Conservation (phyloP, 2,329 filamentous ascomycete species). For the Monilinia laxa region DNA sequence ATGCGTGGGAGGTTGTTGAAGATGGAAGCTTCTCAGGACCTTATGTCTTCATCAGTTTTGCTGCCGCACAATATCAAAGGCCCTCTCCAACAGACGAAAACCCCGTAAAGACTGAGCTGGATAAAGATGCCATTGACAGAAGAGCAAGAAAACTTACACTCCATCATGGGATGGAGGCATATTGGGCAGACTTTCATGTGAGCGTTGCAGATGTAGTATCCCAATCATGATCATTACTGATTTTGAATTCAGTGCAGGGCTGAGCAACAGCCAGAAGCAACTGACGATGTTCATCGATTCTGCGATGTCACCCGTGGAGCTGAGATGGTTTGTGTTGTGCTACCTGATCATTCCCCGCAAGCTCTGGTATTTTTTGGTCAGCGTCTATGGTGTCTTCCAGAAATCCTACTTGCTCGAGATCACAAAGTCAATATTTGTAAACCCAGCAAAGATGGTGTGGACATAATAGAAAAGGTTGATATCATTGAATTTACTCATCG, state of each 20-base stretch:
- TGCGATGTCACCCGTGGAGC: constrained; percentile 24
- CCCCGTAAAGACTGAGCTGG: background rate
- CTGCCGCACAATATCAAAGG: constrained; percentile 22
- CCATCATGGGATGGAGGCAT: constrained; percentile 20
- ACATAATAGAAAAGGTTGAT: constrained; percentile 22
- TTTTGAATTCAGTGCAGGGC: constrained; percentile 12
- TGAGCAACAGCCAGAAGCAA: constrained; percentile 20
- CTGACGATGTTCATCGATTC: constrained; percentile 25
- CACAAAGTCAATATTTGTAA: constrained; percentile 22
- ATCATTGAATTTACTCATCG: constrained; percentile 25
- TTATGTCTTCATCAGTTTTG: constrained; percentile 24
- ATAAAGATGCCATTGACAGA: constrained; percentile 15
- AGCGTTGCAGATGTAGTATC: background rate
- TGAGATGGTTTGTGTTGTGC: constrained; percentile 21
- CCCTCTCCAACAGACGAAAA: constrained; percentile 9
- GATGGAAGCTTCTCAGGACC: constrained; percentile 24
- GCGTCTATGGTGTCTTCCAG: constrained; percentile 23
- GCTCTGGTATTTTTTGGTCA: constrained; percentile 22
- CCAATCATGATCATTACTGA: background rate
- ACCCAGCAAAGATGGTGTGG: constrained; percentile 7
- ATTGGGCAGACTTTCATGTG: constrained; percentile 25
- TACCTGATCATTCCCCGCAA: constrained; percentile 12
- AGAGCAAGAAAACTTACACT: constrained; percentile 19
- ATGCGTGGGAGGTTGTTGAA: constrained; percentile 16
- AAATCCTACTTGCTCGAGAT: constrained; percentile 23